Evolutionary conservation across 202 grass and related monocot species (phyloP).

Genomic region (Carex sylvatica): DNA sequence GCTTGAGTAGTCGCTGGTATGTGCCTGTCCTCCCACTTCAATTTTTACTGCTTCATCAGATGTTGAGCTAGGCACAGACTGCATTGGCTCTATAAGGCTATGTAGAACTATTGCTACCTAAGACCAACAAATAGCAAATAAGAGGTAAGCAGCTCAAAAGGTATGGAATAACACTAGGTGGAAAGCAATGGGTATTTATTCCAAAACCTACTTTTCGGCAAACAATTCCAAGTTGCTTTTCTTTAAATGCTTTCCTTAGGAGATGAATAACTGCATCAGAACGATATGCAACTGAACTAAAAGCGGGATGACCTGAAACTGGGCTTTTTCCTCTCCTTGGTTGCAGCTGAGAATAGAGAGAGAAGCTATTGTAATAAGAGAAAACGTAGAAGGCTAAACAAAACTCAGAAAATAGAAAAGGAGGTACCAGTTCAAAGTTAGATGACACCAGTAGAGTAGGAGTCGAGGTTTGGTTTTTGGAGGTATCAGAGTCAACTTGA

Average conservation of each 20-base stretch:
- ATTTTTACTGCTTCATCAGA: constrained; percentile 52
- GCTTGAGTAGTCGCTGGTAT: constrained; percentile 56
- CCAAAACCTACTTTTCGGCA: constrained; percentile 65
- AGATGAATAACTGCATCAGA: constrained; percentile 72
- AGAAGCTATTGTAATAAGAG: neutral
- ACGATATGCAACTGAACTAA: constrained; percentile 66
- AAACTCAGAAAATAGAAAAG: neutral
- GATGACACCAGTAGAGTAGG: constrained; percentile 79
- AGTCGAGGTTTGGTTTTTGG: constrained; percentile 45
- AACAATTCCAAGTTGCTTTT: constrained; percentile 75
- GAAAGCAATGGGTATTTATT: constrained; percentile 22
- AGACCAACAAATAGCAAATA: constrained; percentile 27
- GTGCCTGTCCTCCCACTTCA: constrained; percentile 38
- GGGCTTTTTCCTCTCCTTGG: constrained; percentile 73
- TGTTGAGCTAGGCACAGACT: constrained; percentile 26
- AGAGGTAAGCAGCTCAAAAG: constrained; percentile 15
- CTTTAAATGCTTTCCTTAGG: constrained; percentile 79
- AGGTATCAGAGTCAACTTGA: constrained; percentile 63
- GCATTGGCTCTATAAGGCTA: constrained; percentile 56
- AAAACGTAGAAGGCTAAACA: neutral
- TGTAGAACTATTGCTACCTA: constrained; percentile 67
- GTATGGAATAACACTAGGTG: constrained; percentile 23
- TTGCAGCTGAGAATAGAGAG: constrained; percentile 56
- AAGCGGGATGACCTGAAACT: constrained; percentile 54
- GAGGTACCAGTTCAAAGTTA: constrained; percentile 70